These are phyloP conservation scores for Verruconis gallopava DNA, from an alignment of 2,329 filamentous ascomycete genomes.

Conservation along the genomic window DNA sequence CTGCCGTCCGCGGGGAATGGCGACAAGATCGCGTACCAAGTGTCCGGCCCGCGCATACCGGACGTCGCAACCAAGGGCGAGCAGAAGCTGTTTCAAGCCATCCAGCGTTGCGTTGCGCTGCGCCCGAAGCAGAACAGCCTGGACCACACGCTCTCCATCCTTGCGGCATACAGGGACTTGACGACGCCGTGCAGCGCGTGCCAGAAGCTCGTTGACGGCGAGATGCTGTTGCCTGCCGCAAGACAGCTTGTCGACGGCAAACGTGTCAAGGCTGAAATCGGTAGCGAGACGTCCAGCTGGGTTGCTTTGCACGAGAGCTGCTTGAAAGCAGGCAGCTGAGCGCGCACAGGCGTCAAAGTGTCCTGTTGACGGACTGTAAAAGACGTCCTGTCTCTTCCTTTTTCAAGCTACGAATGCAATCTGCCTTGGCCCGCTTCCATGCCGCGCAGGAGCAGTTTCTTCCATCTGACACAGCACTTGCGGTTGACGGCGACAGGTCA, in stretches of 20 bases:
- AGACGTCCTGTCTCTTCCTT: not conserved
- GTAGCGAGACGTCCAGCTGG: conserved; percentile 1
- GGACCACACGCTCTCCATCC: conserved; percentile 10
- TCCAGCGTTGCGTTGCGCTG: conserved; percentile 6
- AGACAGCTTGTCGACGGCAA: conserved; percentile 8
- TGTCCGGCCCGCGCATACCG: not conserved
- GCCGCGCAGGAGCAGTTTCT: not conserved
- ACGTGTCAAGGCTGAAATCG: not conserved
- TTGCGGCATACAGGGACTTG: conserved; percentile 8
- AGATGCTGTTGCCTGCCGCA: conserved; percentile 2
- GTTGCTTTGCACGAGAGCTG: conserved; percentile 9
- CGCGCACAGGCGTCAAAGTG: not conserved
- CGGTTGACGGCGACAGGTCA: not conserved
- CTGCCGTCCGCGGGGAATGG: not conserved
- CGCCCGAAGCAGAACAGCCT: conserved; percentile 7
- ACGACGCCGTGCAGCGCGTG: conserved; percentile 6
- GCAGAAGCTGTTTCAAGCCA: conserved; percentile 6
- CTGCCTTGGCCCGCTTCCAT: not conserved
- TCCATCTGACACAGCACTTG: not conserved
- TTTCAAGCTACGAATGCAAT: not conserved
- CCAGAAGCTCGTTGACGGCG: conserved; percentile 7
- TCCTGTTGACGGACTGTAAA: too few species aligned
- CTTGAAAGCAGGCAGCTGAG: not conserved
- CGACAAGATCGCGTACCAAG: conserved; percentile 3
- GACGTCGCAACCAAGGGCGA: not conserved